Evolutionary conservation across 2,329 filamentous ascomycete species (phyloP).

Genomic region (Byssothecium circinans): DNA sequence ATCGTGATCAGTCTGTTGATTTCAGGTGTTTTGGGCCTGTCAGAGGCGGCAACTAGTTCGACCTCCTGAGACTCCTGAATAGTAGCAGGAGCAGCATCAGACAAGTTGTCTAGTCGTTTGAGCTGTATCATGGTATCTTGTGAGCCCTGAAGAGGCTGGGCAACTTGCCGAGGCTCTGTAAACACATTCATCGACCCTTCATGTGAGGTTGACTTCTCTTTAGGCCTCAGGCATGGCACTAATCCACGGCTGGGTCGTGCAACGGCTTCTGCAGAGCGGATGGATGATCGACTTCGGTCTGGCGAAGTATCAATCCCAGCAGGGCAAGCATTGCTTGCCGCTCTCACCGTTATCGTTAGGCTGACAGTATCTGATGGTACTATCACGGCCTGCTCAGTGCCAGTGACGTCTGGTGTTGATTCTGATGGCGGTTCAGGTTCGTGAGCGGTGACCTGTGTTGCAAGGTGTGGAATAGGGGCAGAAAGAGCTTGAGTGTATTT

Average conservation of each 20-base stretch:
- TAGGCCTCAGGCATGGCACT: background rate
- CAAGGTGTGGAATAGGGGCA: slow-evolving; percentile 3
- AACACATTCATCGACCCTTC: slow-evolving; percentile 19
- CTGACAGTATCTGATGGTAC: slow-evolving; percentile 4
- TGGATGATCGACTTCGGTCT: background rate
- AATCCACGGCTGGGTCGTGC: slow-evolving; percentile 3
- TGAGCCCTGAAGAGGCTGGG: slow-evolving; percentile 7
- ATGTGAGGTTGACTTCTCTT: slow-evolving; percentile 5
- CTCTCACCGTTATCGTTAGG: slow-evolving; percentile 13
- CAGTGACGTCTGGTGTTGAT: slow-evolving; percentile 9
- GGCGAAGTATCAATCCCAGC: background rate
- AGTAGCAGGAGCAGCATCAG: slow-evolving; percentile 1
- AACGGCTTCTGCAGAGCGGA: slow-evolving; percentile 1
- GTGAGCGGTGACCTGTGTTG: slow-evolving; percentile 4
- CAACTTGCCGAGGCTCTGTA: slow-evolving; percentile 4
- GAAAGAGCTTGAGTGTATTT: no score
- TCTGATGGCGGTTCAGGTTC: slow-evolving; percentile 9
- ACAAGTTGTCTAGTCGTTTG: slow-evolving; percentile 1
- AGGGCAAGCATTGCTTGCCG: no score
- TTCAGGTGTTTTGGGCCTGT: slow-evolving; percentile 5
- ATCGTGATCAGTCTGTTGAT: slow-evolving; percentile 20
- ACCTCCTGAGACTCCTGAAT: slow-evolving; percentile 5
- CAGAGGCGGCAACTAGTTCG: slow-evolving; percentile 4
- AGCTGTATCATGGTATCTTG: slow-evolving; percentile 1
- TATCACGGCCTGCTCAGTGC: slow-evolving; percentile 13